Evolutionary conservation across 768 basidiomycete genomes (phyloP).

Genomic region (Antrodiella citrinella): DNA sequence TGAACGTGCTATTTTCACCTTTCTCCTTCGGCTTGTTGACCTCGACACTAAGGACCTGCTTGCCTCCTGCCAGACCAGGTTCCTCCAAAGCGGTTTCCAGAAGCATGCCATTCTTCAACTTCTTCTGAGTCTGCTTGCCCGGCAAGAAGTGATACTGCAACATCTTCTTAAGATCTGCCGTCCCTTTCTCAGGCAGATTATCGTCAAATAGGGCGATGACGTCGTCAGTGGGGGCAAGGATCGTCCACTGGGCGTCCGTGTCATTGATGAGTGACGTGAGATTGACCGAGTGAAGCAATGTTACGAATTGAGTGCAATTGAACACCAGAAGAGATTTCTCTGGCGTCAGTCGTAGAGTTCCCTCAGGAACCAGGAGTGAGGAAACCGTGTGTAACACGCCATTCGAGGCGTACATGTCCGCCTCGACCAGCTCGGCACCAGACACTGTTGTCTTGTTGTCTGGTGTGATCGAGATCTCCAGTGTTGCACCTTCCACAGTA

Average conservation of each 20-base stretch:
- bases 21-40: conserved; percentile 47
- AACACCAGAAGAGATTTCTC: conserved; percentile 93
- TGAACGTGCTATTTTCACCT: conserved; percentile 46
- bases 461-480: conserved; percentile 50
- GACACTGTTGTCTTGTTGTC: conserved; percentile 45
- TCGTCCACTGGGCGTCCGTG: conserved; percentile 66
- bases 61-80: conserved; percentile 55
- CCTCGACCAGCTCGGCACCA: conserved; percentile 52
- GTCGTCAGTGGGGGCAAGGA: conserved; percentile 87
- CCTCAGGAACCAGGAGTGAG: conserved; percentile 69
- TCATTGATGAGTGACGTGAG: conserved; percentile 65
- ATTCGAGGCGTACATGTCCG: conserved; percentile 89
- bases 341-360: conserved; percentile 73
- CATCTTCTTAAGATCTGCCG: conserved; percentile 59
- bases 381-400: conserved; percentile 91
- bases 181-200: conserved; percentile 54
- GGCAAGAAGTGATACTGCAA: conserved; percentile 91
- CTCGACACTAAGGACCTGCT: conserved; percentile 63
- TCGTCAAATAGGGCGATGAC: conserved; percentile 55
- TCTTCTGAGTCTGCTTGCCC: conserved; percentile 62
- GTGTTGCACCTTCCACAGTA: conserved; percentile 55
- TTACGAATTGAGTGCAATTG: conserved; percentile 87
- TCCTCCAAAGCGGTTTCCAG: conserved; percentile 75
- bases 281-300: conserved; percentile 76
- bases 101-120: conserved; percentile 66